A percentile compares a stretch with the other conserved stretches of the same genome.
These are phyloP conservation scores for Endoconidiophora polonica DNA, from an alignment of 2,329 filamentous ascomycete genomes.

Conservation along the genomic window DNA sequence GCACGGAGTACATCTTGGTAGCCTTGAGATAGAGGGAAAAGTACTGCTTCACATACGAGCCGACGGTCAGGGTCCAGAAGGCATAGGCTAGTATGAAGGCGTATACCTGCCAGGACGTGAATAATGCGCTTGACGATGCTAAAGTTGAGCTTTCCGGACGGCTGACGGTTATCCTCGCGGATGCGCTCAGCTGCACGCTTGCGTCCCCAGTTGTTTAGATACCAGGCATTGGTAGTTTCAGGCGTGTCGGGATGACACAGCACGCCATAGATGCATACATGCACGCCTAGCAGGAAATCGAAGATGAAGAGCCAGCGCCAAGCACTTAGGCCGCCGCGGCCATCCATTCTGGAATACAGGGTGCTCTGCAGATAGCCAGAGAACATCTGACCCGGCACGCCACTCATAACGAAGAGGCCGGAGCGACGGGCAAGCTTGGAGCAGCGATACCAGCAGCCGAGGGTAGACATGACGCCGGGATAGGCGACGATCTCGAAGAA, in stretches of 20 bases:
- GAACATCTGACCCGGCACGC: conserved; percentile 29
- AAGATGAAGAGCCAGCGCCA: conserved; percentile 25
- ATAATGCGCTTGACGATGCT: conserved; percentile 23
- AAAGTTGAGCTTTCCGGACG: conserved; percentile 22
- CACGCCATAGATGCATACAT: conserved; percentile 6
- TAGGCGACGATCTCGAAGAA: conserved; percentile 38
- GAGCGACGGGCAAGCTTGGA: conserved; percentile 40
- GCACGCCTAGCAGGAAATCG: conserved; percentile 11
- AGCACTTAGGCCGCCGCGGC: conserved; percentile 19
- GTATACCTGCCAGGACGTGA: conserved; percentile 28
- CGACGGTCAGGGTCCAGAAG: conserved; percentile 24
- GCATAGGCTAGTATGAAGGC: conserved; percentile 25
- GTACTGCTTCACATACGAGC: conserved; percentile 25
- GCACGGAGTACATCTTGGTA: conserved; percentile 20
- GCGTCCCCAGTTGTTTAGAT: conserved; percentile 37
- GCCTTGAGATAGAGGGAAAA: conserved; percentile 26
- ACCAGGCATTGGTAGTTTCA: conserved; percentile 25
- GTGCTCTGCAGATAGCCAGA: conserved; percentile 21
- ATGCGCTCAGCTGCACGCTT: conserved; percentile 52
- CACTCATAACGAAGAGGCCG: conserved; percentile 40
- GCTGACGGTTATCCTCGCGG: conserved; percentile 32
- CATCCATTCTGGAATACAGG: conserved; percentile 19
- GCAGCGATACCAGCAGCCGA: conserved; percentile 43
- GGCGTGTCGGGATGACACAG: conserved; percentile 28
- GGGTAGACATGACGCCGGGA: conserved; percentile 35